Percentiles rank a stretch among this genome's conserved stretches.
phyloP scores from a whole-genome alignment of 352 stramenopile species.

The Aphanomyces cochlioides region DNA sequence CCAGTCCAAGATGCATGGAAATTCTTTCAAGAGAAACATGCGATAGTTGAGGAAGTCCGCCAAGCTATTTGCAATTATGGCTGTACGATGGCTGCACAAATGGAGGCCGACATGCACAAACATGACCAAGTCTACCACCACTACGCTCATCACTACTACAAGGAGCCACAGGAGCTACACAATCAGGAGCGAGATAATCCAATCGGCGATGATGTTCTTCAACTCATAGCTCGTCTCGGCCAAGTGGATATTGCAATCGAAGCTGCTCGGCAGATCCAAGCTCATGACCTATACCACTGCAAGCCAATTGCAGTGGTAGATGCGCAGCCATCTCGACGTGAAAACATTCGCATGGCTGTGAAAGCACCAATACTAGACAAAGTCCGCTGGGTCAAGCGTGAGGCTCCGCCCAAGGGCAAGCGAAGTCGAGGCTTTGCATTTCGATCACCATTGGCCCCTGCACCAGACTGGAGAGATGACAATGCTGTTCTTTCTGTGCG shows the following conservation, averaged over 20 bases:
- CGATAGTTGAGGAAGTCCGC: slow-evolving; percentile 17
- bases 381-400: too few species aligned
- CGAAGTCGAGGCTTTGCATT: too few species aligned
- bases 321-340: too few species aligned
- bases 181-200: too few species aligned
- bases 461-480: too few species aligned
- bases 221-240: not conserved
- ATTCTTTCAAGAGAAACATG: not conserved
- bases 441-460: too few species aligned
- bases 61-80: not conserved
- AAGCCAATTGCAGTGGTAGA: too few species aligned
- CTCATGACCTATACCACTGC: too few species aligned
- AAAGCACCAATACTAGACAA: not conserved
- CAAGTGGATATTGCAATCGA: not conserved
- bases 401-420: too few species aligned
- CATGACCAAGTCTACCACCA: not conserved
- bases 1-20: slow-evolving; percentile 8
- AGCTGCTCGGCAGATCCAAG: not conserved
- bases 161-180: not conserved
- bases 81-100: not conserved
- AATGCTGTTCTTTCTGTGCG: too few species aligned
- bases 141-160: slow-evolving; percentile 18
- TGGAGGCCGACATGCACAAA: not conserved
- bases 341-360: not conserved
- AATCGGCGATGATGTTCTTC: not conserved